phyloP scores from a whole-genome alignment of 2,329 filamentous ascomycete species.

The Colletotrichum musae region DNA sequence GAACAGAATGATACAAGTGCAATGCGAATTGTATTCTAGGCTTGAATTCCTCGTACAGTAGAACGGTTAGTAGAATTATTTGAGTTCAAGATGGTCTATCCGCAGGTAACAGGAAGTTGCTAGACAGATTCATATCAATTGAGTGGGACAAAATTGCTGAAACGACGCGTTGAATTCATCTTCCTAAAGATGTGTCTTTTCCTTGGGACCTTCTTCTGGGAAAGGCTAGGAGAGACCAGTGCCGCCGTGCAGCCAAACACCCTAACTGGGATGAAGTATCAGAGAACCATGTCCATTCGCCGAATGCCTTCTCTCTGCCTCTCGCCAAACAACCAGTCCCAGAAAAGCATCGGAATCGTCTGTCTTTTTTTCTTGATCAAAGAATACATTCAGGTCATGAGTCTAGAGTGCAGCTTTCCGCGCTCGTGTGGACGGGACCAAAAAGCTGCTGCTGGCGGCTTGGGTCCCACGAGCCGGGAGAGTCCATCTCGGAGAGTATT shows the following conservation, averaged over 20 bases:
- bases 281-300: slow-evolving; percentile 28
- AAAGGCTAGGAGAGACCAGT: not conserved
- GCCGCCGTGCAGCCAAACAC: slow-evolving; percentile 2
- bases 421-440: slow-evolving; percentile 9
- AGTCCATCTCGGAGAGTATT: slow-evolving; percentile 23
- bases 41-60: too few species aligned
- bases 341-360: slow-evolving; percentile 10
- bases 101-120: too few species aligned
- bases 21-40: too few species aligned
- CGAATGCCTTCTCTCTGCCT: slow-evolving; percentile 9
- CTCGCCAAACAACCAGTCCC: slow-evolving; percentile 11
- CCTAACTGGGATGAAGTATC: slow-evolving; percentile 1
- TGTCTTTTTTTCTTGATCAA: slow-evolving; percentile 34
- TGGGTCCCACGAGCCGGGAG: slow-evolving; percentile 5
- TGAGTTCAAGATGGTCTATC: too few species aligned
- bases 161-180: slow-evolving; percentile 1
- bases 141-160: not conserved
- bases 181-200: not conserved
- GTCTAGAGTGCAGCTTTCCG: slow-evolving; percentile 34
- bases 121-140: not conserved
- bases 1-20: too few species aligned
- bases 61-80: too few species aligned
- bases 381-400: slow-evolving; percentile 41
- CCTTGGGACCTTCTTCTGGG: not conserved
- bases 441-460: slow-evolving; percentile 13